A percentile compares a stretch with the other conserved stretches of the same genome.
Evolutionary conservation across 2,329 filamentous ascomycete genomes (phyloP).

Genomic region (Aureobasidium leucospermi): DNA sequence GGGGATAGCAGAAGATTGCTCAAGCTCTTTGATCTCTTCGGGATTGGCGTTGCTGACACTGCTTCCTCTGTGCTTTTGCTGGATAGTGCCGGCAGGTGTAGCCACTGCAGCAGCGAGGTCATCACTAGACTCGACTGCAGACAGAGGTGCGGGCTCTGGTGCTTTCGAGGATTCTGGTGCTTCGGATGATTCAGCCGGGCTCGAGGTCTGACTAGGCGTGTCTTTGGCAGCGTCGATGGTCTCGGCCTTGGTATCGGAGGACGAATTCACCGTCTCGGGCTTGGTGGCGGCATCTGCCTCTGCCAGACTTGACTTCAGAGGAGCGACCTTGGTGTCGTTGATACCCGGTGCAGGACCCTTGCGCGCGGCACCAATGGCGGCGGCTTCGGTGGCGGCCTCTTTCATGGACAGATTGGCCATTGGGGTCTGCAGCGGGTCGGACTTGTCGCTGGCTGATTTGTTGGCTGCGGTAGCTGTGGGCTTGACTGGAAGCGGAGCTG

Average conservation of each 20-base stretch:
- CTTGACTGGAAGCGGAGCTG: constrained; percentile 10
- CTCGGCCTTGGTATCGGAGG: constrained; percentile 22
- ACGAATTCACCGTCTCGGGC: constrained; percentile 23
- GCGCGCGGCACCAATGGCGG: constrained; percentile 18
- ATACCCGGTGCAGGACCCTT: constrained; percentile 11
- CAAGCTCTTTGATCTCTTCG: constrained; percentile 28
- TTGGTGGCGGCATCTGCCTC: constrained; percentile 13
- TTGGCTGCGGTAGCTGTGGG: constrained; percentile 14
- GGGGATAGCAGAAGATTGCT: constrained; percentile 22
- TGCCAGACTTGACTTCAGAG: constrained; percentile 15
- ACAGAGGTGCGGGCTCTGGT: background rate
- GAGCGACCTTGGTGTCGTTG: constrained; percentile 15
- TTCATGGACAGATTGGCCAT: constrained; percentile 23
- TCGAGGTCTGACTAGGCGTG: background rate
- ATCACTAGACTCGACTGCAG: constrained; percentile 3
- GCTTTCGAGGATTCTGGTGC: background rate
- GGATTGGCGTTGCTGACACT: constrained; percentile 21
- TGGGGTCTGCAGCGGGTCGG: constrained; percentile 21
- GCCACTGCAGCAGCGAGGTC: constrained; percentile 4
- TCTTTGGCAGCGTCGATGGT: constrained; percentile 20
- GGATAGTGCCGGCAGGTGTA: constrained; percentile 8
- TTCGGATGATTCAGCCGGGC: background rate
- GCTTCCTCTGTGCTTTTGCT: constrained; percentile 21
- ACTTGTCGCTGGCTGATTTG: constrained; percentile 16
- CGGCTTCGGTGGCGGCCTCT: constrained; percentile 23